Percentiles rank a stretch among this genome's conserved stretches.
Evolutionary conservation across 768 basidiomycete species (phyloP).

Genomic region (Suillus sp.): DNA sequence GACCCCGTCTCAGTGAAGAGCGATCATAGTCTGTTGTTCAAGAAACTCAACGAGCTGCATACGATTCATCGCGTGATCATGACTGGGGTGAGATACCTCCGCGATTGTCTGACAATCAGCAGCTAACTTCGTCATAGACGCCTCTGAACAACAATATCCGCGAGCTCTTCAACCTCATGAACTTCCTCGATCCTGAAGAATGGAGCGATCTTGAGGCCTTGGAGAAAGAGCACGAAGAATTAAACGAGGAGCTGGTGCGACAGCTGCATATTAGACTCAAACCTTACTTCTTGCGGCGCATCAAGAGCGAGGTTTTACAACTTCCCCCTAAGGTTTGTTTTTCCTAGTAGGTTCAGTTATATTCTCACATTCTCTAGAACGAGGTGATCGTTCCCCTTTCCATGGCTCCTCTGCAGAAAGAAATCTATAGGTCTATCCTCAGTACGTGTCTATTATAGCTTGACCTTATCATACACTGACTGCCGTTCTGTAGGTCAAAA

Average conservation of each 20-base stretch:
- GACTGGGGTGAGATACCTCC: constrained; percentile 65
- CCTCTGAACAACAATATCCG: constrained; percentile 97
- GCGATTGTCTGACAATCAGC: not conserved
- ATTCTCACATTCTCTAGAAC: constrained; percentile 49
- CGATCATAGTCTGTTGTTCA: constrained; percentile 78
- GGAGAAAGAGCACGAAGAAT: constrained; percentile 71
- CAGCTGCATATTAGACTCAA: constrained; percentile 76
- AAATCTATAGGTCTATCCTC: constrained; percentile 84
- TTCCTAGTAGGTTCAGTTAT: constrained; percentile 4
- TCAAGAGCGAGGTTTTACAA: constrained; percentile 90
- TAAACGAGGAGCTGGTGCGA: constrained; percentile 79
- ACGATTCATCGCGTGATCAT: constrained; percentile 81
- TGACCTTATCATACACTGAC: constrained; percentile 14
- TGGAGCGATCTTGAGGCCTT: constrained; percentile 78
- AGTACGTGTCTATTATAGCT: constrained; percentile 46
- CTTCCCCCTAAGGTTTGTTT: constrained; percentile 82
- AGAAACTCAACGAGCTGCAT: constrained; percentile 77
- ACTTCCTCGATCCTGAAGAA: constrained; percentile 81
- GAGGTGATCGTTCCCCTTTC: constrained; percentile 92
- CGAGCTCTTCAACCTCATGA: constrained; percentile 96
- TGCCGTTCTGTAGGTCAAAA: constrained; percentile 59
- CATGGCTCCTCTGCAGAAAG: constrained; percentile 83
- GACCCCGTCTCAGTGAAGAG: constrained; percentile 66
- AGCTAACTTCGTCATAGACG: constrained; percentile 49
- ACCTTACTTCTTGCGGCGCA: constrained; percentile 91